A percentile compares a stretch with the other conserved stretches of the same genome.
phyloP scores from a whole-genome alignment of 192 early-diverging fungal species.

The Geranomyces variabilis region DNA sequence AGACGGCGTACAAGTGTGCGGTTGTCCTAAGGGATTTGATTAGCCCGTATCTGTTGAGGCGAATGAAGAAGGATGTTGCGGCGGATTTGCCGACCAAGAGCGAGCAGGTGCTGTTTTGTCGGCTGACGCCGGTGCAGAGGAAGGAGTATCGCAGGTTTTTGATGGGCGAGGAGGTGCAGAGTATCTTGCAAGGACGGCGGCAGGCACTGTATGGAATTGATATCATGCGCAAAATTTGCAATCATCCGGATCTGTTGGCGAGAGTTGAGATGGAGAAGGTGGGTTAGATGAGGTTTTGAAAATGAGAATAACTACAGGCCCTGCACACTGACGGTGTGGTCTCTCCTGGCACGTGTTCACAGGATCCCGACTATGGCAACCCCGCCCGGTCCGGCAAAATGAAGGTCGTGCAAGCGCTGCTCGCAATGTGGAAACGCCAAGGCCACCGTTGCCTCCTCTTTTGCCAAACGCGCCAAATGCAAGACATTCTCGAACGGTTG shows the following conservation, averaged over 20 bases:
- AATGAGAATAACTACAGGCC: too few species aligned
- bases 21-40: constrained; percentile 88
- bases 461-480: constrained; percentile 92
- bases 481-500: constrained; percentile 89
- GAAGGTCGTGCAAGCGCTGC: constrained; percentile 80
- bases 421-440: constrained; percentile 84
- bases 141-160: constrained; percentile 74
- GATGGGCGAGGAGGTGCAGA: constrained; percentile 69
- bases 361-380: constrained; percentile 67
- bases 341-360: not conserved
- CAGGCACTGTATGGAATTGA: constrained; percentile 91
- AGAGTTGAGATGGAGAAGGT: constrained; percentile 29
- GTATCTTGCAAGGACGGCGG: constrained; percentile 77
- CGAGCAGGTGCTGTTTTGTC: constrained; percentile 92
- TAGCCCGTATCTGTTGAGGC: constrained; percentile 87
- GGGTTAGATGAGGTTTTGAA: not conserved
- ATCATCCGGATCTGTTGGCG: constrained; percentile 84
- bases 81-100: constrained; percentile 85
- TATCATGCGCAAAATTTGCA: constrained; percentile 93
- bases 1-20: constrained; percentile 93
- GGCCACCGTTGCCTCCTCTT: constrained; percentile 90
- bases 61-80: constrained; percentile 93
- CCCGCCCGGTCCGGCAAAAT: constrained; percentile 80
- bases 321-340: not conserved
- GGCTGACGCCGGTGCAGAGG: constrained; percentile 76